These are phyloP conservation scores for Plasmodium sp. DNA, from an alignment of 169 alveolate genomes.

Conservation along the genomic window DNA sequence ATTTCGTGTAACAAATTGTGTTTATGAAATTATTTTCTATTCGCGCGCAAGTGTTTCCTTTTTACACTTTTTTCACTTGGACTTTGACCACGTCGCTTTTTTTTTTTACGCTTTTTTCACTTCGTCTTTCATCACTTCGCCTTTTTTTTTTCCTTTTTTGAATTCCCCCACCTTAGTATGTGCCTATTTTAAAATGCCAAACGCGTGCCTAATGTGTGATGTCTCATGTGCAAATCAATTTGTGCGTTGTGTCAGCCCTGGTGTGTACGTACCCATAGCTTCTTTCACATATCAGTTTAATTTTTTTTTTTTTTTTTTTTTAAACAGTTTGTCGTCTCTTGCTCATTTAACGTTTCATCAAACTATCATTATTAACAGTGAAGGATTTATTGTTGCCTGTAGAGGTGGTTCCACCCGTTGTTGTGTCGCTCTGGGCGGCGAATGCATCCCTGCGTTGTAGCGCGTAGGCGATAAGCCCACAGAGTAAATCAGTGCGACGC, in stretches of 20 bases:
- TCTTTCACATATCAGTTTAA: not conserved
- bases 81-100: not conserved
- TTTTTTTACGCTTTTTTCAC: not conserved
- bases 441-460: not conserved
- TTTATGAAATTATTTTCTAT: not conserved
- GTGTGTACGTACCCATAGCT: not conserved
- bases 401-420: not conserved
- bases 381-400: not conserved
- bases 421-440: not conserved
- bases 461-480: not conserved
- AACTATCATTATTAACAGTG: not conserved
- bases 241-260: not conserved
- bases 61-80: not conserved
- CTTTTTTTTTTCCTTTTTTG: constrained; percentile 21
- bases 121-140: not conserved
- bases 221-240: not conserved
- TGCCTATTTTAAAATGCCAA: constrained; percentile 1
- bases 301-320: not conserved
- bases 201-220: not conserved
- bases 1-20: not conserved
- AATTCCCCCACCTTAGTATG: not conserved
- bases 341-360: not conserved
- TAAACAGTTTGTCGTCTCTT: not conserved
- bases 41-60: not conserved
- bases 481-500: not conserved